Evolutionary conservation across 2,329 filamentous ascomycete species (phyloP).

Genomic region (Fusarium multiceps): DNA sequence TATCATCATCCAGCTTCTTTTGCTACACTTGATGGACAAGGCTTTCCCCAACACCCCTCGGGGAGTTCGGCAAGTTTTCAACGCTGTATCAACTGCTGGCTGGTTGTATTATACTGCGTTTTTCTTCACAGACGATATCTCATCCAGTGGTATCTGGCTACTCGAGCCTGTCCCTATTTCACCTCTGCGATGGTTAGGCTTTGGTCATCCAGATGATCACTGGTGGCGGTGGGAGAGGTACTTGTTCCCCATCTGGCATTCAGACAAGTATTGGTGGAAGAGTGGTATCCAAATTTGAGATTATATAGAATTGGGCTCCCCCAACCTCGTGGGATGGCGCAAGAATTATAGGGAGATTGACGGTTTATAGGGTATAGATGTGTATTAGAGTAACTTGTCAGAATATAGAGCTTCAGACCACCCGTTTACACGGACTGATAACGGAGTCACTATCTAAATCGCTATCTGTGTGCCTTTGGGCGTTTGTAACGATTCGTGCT

Average conservation of each 20-base stretch:
- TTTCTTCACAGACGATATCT: conserved; percentile 80
- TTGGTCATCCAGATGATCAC: conserved; percentile 68
- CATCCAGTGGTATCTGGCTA: conserved; percentile 78
- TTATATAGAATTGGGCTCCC: not conserved
- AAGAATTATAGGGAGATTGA: not conserved
- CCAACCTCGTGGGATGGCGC: not conserved
- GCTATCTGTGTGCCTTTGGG: not conserved
- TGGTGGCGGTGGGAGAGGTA: conserved; percentile 75
- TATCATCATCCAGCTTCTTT: conserved; percentile 66
- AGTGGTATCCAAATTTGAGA: conserved; percentile 50
- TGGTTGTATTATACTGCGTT: conserved; percentile 78
- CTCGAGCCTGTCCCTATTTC: conserved; percentile 86
- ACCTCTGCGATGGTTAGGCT: conserved; percentile 71
- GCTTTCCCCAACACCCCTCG: conserved; percentile 58
- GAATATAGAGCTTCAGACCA: not conserved
- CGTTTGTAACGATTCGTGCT: not conserved
- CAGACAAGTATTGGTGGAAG: conserved; percentile 72
- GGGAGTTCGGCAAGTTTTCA: conserved; percentile 62
- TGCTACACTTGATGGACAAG: conserved; percentile 51
- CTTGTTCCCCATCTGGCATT: conserved; percentile 66
- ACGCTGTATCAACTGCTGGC: conserved; percentile 68
- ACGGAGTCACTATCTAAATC: not conserved
- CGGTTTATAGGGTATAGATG: not conserved
- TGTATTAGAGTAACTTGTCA: not conserved
- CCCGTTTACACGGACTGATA: not conserved